A percentile compares a stretch with the other conserved stretches of the same genome.
phyloP scores from a whole-genome alignment of 2,329 filamentous ascomycete species.

The Drechmeria coniospora region DNA sequence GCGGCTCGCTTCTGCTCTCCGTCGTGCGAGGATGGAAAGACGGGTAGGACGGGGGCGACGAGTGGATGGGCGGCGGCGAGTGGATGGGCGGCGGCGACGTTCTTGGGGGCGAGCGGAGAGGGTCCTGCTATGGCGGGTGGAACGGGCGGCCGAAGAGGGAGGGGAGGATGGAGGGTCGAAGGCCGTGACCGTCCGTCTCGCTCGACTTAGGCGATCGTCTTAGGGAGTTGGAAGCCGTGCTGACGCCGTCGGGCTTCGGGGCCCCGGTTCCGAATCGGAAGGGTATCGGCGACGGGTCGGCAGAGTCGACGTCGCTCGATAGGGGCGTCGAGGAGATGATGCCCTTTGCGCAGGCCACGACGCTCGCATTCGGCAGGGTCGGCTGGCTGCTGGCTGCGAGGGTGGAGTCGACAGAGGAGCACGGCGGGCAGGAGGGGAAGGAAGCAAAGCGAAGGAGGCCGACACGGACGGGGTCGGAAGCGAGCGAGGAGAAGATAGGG shows the following conservation, averaged over 20 bases:
- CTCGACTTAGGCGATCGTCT: slow-evolving; percentile 18
- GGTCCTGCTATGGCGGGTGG: slow-evolving; percentile 34
- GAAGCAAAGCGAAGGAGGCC: too few species aligned
- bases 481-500: too few species aligned
- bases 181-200: slow-evolving; percentile 35
- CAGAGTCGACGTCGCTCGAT: neutral
- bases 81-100: too few species aligned
- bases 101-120: too few species aligned
- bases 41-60: too few species aligned
- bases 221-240: slow-evolving; percentile 7
- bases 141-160: slow-evolving; percentile 34
- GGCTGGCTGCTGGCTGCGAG: neutral
- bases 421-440: too few species aligned
- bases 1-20: too few species aligned
- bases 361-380: neutral
- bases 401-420: too few species aligned
- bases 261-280: slow-evolving; percentile 5
- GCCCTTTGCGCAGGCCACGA: too few species aligned
- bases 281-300: neutral
- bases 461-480: too few species aligned
- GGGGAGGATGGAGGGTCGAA: slow-evolving; percentile 29
- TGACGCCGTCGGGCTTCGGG: slow-evolving; percentile 7
- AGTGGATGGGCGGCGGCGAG: too few species aligned
- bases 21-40: too few species aligned
- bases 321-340: neutral